Base-by-base conservation (phyloP, 305 asterid genomes). In the Fraxinus latifolia region DNA sequence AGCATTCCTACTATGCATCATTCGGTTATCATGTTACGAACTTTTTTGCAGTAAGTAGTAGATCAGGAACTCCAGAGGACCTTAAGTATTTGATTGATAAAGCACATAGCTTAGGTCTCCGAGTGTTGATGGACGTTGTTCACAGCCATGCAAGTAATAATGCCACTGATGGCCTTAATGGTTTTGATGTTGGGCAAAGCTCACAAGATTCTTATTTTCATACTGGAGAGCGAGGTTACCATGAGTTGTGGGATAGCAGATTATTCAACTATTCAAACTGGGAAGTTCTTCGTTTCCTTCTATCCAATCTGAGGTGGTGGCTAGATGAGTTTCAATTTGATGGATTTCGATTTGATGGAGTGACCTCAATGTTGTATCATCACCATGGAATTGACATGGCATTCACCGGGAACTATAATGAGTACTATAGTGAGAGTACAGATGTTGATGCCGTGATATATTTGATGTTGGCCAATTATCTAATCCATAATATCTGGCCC, bases 221-320 rank as follows among this genome's bases (percentile, higher is more conserved):
- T 83, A 76, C 91, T 0, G 99, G 98, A 81, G 95, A 92, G 47
- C 90, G 92, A 32, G 99, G 98, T n/a, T 94, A 94, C 86, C 99
- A 96, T 87, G 87, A 87, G 85, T 74, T 90, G 89, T 96, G 99
- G 99, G 99, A 94, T 78, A 96, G 98, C 91, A 91, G 97, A 86
- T 83, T 96, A 44, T 96, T 96, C 87, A 96, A 96, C 84, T 96
- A 96, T 85, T 89, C 92, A 65, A 96, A 94, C 82, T 96, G 98
- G 99, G 99, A 96, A 88, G 99, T 94, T 88, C 97, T 96, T 77
- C 95, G 99, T 11, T 96, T 96, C 86, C 95, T 96, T 85, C 90
- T 94, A 42, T 96, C 99, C 67, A 96, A 96, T 85, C 89, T 96
- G 88, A 94, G 97, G 90, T 96, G 97, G 95, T 96, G 99, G 99